Evolutionary conservation across 2,329 filamentous ascomycete genomes (phyloP), one percentile per base, ranked within the genome.

Genomic region (Phialophora expanda): DNA sequence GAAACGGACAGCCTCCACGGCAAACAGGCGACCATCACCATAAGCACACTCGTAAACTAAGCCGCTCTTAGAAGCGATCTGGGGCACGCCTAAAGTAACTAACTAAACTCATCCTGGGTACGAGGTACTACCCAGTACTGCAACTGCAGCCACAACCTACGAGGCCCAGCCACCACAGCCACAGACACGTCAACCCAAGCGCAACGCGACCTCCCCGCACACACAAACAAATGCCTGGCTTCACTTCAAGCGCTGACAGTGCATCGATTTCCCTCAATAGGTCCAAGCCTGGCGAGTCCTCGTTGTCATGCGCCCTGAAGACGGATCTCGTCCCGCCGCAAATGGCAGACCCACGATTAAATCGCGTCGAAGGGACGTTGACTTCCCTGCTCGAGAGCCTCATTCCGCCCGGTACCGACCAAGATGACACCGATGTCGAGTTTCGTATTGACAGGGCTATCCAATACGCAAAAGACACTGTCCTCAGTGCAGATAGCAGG

Each of bases 361-460:
- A 87, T 78, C 90, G 91, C 81, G 86, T 96, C 79, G 87, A 89
- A 76, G 88, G 88, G 77, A 92, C 91, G 76, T 88, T 96, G 76
- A 87, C 91, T 76, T 89, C 90, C 78, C 84, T 96, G 75, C 88
- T 96, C 75, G 83, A 88, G 73, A 89, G 90, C 75, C 82, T 94
- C 66, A 83, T 95, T 63, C 90, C 90, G 62, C 81, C 84, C 8
- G 59, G 88, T 69, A 83, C 86, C 48, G 81, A 86, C 69, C 88
- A 92, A 72, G 86, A 88, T 74, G 87, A 91, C 68, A 87, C 86
- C n/a, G 79, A 81, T 8, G 86, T 87, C 22, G 87, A 93, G 75
- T 83, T 89, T 72, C 87, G 89, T 68, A 87, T 91, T 75, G 87
- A 91, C 69, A 84, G 86, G 69, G 83, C 85, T 28, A 80, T 84